phyloP scores from a whole-genome alignment of 805 yeast species.

The Lachancea thermotolerans region DNA sequence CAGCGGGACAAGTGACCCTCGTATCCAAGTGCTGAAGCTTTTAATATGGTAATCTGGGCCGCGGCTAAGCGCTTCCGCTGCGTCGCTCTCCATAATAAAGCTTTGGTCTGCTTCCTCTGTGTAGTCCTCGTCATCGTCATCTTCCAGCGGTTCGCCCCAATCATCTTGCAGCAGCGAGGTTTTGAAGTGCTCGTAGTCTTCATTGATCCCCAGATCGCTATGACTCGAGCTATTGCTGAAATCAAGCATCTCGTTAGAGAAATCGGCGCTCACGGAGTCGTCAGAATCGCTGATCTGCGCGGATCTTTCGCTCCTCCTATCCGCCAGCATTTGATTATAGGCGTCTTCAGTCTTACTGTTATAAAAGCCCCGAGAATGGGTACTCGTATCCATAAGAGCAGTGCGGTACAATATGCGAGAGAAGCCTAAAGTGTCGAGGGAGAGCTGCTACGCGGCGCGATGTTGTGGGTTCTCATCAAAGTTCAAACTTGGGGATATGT shows the following conservation, averaged over 20 bases:
- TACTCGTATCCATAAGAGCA: background rate
- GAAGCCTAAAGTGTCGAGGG: background rate
- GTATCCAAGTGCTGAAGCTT: background rate
- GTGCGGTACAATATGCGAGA: no score
- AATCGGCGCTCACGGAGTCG: slow-evolving; percentile 3
- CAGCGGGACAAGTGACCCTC: background rate
- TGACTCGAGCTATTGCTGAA: slow-evolving; percentile 9
- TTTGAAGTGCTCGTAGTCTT: slow-evolving; percentile 15
- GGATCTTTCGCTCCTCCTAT: background rate
- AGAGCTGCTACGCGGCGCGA: background rate
- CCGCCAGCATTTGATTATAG: slow-evolving; percentile 3
- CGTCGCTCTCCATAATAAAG: slow-evolving; percentile 15
- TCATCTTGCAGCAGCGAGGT: slow-evolving; percentile 13
- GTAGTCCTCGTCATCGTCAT: slow-evolving; percentile 15
- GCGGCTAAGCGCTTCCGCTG: slow-evolving; percentile 7
- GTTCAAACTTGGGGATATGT: no score
- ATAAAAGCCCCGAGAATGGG: background rate
- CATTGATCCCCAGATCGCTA: slow-evolving; percentile 12
- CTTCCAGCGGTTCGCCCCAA: slow-evolving; percentile 15
- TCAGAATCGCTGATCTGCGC: background rate
- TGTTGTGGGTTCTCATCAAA: background rate
- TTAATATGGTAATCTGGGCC: background rate
- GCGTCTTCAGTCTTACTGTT: slow-evolving; percentile 3
- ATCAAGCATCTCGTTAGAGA: slow-evolving; percentile 1
- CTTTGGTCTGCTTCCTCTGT: slow-evolving; percentile 22